Evolutionary conservation across 495 filamentous ascomycete genomes (phyloP).

Genomic region (Lophiotrema nucula): DNA sequence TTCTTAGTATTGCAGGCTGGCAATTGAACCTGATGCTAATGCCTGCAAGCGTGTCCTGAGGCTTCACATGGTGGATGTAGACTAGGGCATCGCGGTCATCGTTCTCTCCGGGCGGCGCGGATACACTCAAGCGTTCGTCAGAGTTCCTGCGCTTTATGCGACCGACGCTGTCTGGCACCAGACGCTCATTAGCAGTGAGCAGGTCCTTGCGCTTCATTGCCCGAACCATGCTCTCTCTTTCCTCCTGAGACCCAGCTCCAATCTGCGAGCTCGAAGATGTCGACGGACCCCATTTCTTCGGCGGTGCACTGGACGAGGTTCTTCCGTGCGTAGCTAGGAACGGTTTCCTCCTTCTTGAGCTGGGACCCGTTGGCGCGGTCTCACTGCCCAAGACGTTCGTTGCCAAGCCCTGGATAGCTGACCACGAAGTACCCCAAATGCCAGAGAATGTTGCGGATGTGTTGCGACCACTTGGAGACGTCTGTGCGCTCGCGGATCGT

Average conservation of each 20-base stretch:
- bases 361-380: slow-evolving; percentile 36
- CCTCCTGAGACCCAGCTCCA: slow-evolving; percentile 56
- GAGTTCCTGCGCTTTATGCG: slow-evolving; percentile 62
- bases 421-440: slow-evolving; percentile 44
- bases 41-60: slow-evolving; percentile 81
- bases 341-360: slow-evolving; percentile 45
- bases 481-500: slow-evolving; percentile 16
- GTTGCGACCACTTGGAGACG: background rate
- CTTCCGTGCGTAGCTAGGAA: slow-evolving; percentile 47
- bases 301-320: slow-evolving; percentile 43
- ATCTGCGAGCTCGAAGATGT: slow-evolving; percentile 45
- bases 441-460: slow-evolving; percentile 25
- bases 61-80: slow-evolving; percentile 84
- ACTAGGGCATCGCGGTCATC: slow-evolving; percentile 72
- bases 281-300: slow-evolving; percentile 58
- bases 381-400: slow-evolving; percentile 45
- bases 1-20: slow-evolving; percentile 71
- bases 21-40: slow-evolving; percentile 89
- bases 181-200: slow-evolving; percentile 53
- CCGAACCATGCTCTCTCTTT: slow-evolving; percentile 56
- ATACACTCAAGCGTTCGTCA: slow-evolving; percentile 47
- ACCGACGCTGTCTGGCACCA: slow-evolving; percentile 46
- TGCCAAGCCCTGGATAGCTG: slow-evolving; percentile 43
- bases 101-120: slow-evolving; percentile 42
- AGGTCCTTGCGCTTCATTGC: slow-evolving; percentile 64